Evolutionary conservation across 495 filamentous ascomycete species (phyloP).

Genomic region (Penicillium crystallinum): DNA sequence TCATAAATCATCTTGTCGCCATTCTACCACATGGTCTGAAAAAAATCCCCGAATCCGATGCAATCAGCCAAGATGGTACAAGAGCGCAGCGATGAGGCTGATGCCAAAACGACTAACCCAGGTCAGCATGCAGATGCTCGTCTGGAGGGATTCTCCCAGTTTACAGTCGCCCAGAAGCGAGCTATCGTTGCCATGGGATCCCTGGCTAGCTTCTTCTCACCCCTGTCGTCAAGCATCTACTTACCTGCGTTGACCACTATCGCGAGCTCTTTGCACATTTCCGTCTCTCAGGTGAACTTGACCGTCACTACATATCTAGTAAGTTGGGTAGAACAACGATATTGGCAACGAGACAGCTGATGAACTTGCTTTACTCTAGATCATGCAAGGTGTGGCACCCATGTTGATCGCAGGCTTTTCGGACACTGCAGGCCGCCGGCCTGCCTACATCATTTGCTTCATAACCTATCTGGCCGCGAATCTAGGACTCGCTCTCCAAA

Average conservation of each 20-base stretch:
- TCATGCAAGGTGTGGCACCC: slow-evolving; percentile 44
- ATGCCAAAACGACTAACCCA: neutral
- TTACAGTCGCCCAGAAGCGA: slow-evolving; percentile 11
- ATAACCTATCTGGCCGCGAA: slow-evolving; percentile 34
- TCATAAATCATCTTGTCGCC: neutral
- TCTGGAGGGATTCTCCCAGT: slow-evolving; percentile 3
- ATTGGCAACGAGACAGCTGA: neutral
- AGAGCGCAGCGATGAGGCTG: neutral
- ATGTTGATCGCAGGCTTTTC: slow-evolving; percentile 36
- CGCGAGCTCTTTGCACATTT: slow-evolving; percentile 26
- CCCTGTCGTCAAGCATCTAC: slow-evolving; percentile 43
- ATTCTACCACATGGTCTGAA: slow-evolving; percentile 1
- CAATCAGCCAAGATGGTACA: neutral
- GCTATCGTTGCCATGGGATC: slow-evolving; percentile 14
- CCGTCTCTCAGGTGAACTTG: slow-evolving; percentile 36
- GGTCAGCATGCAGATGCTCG: neutral
- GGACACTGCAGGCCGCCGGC: slow-evolving; percentile 36
- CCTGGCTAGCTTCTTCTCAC: slow-evolving; percentile 30
- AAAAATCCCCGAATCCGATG: neutral
- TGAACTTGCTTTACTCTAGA: slow-evolving; percentile 10
- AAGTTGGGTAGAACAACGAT: neutral
- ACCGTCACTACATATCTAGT: slow-evolving; percentile 44
- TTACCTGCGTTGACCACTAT: slow-evolving; percentile 39
- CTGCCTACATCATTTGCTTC: slow-evolving; percentile 36
- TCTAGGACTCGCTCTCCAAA: slow-evolving; percentile 37